Evolutionary conservation across 805 yeast species (phyloP).

Genomic region (Saturnispora kantuleensis): DNA sequence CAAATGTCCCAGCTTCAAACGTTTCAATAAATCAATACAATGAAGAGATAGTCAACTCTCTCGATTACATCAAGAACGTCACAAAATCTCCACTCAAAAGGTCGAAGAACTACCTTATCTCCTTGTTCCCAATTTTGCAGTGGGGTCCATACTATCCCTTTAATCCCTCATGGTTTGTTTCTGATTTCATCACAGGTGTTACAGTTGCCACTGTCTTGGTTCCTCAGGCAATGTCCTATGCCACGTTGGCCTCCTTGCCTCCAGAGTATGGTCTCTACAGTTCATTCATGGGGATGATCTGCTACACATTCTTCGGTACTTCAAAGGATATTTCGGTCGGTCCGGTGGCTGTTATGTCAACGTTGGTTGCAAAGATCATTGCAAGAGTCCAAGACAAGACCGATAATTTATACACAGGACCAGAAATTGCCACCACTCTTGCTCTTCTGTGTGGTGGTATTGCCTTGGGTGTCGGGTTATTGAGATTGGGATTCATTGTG

Average conservation of each 20-base stretch:
- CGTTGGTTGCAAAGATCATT: constrained; percentile 73
- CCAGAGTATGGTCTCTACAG: constrained; percentile 87
- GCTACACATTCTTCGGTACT: constrained; percentile 86
- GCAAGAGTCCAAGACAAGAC: constrained; percentile 44
- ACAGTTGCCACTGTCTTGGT: constrained; percentile 90
- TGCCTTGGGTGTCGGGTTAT: constrained; percentile 70
- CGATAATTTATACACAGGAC: constrained; percentile 37
- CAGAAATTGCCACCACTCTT: constrained; percentile 70
- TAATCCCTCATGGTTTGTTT: constrained; percentile 52
- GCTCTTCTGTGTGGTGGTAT: constrained; percentile 80
- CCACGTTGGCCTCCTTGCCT: constrained; percentile 69
- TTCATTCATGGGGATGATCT: constrained; percentile 82
- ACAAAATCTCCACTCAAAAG: constrained; percentile 32
- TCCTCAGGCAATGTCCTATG: constrained; percentile 95
- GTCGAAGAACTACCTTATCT: constrained; percentile 39
- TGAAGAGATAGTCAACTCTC: constrained; percentile 19
- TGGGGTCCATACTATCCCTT: constrained; percentile 83
- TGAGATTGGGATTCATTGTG: constrained; percentile 78
- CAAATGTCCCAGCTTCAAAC: neutral
- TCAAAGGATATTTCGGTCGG: constrained; percentile 94
- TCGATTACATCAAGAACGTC: constrained; percentile 22
- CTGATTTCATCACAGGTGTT: constrained; percentile 84
- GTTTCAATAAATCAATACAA: constrained; percentile 10
- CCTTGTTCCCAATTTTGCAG: constrained; percentile 68
- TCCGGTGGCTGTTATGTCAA: constrained; percentile 93